Evolutionary conservation across 208 protist genomes (phyloP), one percentile per base, ranked within the genome.

Genomic region (Leishmania arabica): DNA sequence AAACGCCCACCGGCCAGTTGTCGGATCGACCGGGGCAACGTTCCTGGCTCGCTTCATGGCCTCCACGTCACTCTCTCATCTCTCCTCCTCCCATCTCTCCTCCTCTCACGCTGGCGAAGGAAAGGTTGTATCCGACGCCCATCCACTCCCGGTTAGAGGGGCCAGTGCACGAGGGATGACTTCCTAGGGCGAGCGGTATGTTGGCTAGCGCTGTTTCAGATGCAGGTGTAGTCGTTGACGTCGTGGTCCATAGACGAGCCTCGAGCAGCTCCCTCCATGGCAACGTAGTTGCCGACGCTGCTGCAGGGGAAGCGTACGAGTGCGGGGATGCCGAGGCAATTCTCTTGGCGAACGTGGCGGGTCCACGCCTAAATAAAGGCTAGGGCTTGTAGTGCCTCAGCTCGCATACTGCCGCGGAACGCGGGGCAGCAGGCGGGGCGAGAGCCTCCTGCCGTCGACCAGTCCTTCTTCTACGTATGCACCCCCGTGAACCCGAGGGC

Each of bases 391-490:
- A 68, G 58, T 37, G 2, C 80, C 45, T 51, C 34, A 21, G 5
- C 15, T 31, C 4, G 42, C 21, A 74, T 27, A 34, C 42, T 56
- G 45, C 42, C 27, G 69, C 69, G 27, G 42, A 49, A 56, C 27
- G 11, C 19, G 27, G 15, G 69, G 45, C 21, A 53, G 9, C 19
- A 74, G 1, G 34, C 69, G 6, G 19, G 37, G 8, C 42, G 69
- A 19, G 40, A 19, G 47, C 24, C 24, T 19, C 45, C 69, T 19
- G 9, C 58, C 24, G 62, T 73, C 42, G 17, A 58, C 21, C 37
- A 72, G 8, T 19, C 21, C 31, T 15, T 86, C 5, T 80, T 77
- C n/a, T 96, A 92, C 78, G 76, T 79, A 34, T 96, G 91, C 78
- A 80, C 83, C 40, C 85, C 88, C 3, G 77, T 77, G 1, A 80